A percentile compares a stretch with the other conserved stretches of the same genome.
phyloP scores from a whole-genome alignment of 768 basidiomycete genomes.

The Phylloporus sp. region DNA sequence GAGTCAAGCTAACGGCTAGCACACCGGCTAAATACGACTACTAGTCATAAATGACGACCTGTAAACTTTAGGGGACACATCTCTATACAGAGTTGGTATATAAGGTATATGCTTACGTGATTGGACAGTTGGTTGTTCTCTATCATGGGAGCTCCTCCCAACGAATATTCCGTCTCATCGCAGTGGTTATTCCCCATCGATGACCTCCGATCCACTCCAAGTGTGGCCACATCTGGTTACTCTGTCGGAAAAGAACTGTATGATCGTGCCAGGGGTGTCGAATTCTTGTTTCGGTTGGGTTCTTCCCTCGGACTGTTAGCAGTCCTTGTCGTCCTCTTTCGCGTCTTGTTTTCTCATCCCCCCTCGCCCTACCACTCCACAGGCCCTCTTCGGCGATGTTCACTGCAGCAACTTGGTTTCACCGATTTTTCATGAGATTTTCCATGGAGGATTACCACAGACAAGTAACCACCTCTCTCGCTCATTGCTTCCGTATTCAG shows the following conservation, averaged over 20 bases:
- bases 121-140: conserved; percentile 15
- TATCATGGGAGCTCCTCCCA: conserved; percentile 22
- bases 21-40: too few species aligned
- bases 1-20: neutral
- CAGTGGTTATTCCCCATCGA: conserved; percentile 74
- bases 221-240: conserved; percentile 41
- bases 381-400: conserved; percentile 80
- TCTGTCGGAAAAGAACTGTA: conserved; percentile 64
- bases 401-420: conserved; percentile 87
- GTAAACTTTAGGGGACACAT: neutral
- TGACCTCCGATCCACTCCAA: conserved; percentile 56
- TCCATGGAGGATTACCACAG: conserved; percentile 82
- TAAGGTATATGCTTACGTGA: conserved; percentile 20
- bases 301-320: conserved; percentile 73
- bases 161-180: conserved; percentile 29
- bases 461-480: conserved; percentile 37
- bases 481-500: conserved; percentile 9
- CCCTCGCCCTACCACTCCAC: conserved; percentile 11
- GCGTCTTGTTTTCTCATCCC: conserved; percentile 11
- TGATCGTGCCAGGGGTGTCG: conserved; percentile 75
- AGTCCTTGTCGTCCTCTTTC: conserved; percentile 4
- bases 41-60: neutral
- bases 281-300: conserved; percentile 80
- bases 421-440: conserved; percentile 86
- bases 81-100: neutral